Conservation (phyloP, 2,329 filamentous ascomycete genomes). For the Mycosphaerella arachidis region DNA sequence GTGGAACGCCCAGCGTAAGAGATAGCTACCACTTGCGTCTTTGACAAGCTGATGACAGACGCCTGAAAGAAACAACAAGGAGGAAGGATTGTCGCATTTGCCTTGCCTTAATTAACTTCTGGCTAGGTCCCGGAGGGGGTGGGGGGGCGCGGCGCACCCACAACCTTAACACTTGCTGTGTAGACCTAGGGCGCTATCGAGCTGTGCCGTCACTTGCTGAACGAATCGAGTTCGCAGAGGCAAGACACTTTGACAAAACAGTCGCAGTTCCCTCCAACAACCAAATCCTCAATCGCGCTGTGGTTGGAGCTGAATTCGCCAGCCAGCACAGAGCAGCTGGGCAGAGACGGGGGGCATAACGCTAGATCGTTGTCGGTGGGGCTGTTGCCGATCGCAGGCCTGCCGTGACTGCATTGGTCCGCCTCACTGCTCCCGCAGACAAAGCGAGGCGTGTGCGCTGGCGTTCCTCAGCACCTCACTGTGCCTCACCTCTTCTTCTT, state of each 20-base stretch:
- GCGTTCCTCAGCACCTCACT: conserved; percentile 5
- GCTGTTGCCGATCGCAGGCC: not conserved
- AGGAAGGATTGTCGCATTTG: not conserved
- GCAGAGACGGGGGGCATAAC: not conserved
- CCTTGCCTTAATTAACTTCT: not conserved
- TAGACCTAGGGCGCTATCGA: not conserved
- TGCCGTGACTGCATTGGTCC: conserved; percentile 1
- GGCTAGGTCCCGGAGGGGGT: not conserved
- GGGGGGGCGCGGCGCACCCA: conserved; percentile 1
- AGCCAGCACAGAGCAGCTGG: conserved; percentile 1
- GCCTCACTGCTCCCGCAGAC: conserved; percentile 3
- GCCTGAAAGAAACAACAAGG: not conserved
- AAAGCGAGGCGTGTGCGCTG: conserved; percentile 4
- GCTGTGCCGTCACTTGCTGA: too few relatives aligned
- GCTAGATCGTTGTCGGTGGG: not conserved
- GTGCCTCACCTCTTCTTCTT: not conserved
- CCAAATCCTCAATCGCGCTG: too few relatives aligned
- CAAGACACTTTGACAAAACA: too few relatives aligned
- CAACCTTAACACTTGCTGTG: not conserved
- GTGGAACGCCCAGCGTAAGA: not conserved
- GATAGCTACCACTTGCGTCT: not conserved
- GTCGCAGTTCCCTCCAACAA: too few relatives aligned
- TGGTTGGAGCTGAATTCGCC: not conserved
- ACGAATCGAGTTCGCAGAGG: too few relatives aligned
- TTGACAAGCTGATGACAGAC: not conserved